Evolutionary conservation across 495 filamentous ascomycete genomes (phyloP), one percentile per base, ranked within the genome.

Genomic region (Acidiella bohemica): DNA sequence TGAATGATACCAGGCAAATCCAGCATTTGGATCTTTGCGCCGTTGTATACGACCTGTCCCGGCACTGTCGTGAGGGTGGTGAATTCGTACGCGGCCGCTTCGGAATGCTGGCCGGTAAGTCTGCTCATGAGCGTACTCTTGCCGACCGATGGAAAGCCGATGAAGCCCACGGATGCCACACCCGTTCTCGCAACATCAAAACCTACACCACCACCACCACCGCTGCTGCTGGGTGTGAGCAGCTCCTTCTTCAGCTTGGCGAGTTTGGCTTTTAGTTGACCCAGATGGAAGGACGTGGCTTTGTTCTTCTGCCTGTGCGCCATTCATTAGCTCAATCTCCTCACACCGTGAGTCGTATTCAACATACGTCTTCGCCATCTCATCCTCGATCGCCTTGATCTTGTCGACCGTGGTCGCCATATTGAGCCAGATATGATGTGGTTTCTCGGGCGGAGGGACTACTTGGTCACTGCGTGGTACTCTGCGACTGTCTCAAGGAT

Each of bases 1-100:
- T 96, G 80, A 49, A 97, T 97, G 56, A 97, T 97, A 75, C 90
- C 90, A 7, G 90, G 90, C 51, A 97, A 71, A 76, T 97, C 90
- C 30, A 97, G 79, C 72, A 97, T 97, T 62, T 97, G 90, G 53
- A 97, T 84, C 54, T 93, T 92, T 24, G 90, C 90, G 41, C 88
- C 90, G 59, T 96, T 96, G 63, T 95, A 96, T 53, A 80, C 63
- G 32, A 97, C 88, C 68, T 95, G 92, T 33, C 90, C 90, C 36
- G 90, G 90, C 20, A 97, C 90, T 37, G 87, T 94, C 31, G 90
- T 97, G 54, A 97, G 71, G 40, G 90, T 97, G 40, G 90, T 97
- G 64, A 97, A 97, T 56, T 97, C 90, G 62, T 97, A 97, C 25
- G 87, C 90, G 24, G 90, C 90, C 28, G 74, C 90, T 70, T 97